Evolutionary conservation across 2,329 filamentous ascomycete species (phyloP).

Genomic region (Setomelanomma holmii): DNA sequence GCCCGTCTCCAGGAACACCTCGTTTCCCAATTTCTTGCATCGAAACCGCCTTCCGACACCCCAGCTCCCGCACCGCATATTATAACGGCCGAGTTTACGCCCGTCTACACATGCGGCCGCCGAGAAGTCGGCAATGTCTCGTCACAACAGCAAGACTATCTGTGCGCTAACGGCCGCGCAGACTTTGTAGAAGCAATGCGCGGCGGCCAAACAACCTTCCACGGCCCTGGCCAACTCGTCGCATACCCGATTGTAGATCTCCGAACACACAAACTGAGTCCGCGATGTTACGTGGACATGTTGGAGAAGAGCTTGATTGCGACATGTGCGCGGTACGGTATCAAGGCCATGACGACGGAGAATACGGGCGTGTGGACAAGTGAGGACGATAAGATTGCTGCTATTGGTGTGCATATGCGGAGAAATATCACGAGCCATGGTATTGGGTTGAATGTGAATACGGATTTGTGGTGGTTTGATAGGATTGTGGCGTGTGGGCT

Average conservation of each 20-base stretch:
- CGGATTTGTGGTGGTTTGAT: slow-evolving; percentile 68
- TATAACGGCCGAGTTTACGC: slow-evolving; percentile 80
- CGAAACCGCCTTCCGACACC: slow-evolving; percentile 60
- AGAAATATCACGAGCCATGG: slow-evolving; percentile 85
- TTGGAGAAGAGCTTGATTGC: slow-evolving; percentile 79
- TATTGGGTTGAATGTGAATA: slow-evolving; percentile 77
- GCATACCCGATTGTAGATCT: slow-evolving; percentile 93
- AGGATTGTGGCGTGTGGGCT: slow-evolving; percentile 92
- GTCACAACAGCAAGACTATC: slow-evolving; percentile 51
- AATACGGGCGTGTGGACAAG: slow-evolving; percentile 83
- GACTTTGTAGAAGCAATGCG: slow-evolving; percentile 76
- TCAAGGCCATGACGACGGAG: slow-evolving; percentile 69
- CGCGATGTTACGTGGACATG: slow-evolving; percentile 77
- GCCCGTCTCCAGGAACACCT: slow-evolving; percentile 64
- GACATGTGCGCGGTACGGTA: slow-evolving; percentile 65
- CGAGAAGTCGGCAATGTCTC: slow-evolving; percentile 69
- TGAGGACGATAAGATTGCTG: slow-evolving; percentile 75
- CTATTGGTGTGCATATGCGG: slow-evolving; percentile 88
- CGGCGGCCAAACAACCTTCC: slow-evolving; percentile 92
- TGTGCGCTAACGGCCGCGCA: slow-evolving; percentile 56
- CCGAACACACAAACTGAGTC: slow-evolving; percentile 69
- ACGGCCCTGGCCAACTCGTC: slow-evolving; percentile 90
- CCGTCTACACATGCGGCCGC: slow-evolving; percentile 89
- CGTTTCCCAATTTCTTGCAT: slow-evolving; percentile 64
- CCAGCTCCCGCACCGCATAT: slow-evolving; percentile 68